Evolutionary conservation across 192 early-diverging fungal genomes (phyloP), one percentile per base, ranked within the genome.

Genomic region (Oehlia diaphana): DNA sequence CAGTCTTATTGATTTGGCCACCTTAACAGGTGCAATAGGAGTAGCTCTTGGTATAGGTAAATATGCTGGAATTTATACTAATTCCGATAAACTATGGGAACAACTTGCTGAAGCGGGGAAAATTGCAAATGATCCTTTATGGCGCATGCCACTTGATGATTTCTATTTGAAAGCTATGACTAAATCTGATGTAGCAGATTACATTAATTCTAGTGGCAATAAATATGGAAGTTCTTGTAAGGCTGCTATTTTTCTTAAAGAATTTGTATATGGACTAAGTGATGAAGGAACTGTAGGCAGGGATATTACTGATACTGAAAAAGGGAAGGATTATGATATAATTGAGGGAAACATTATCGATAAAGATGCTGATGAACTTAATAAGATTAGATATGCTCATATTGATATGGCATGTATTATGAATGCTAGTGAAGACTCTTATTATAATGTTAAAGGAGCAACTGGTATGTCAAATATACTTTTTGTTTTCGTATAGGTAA

Each of bases 21-120:
- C 97, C 9, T 88, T 98, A 76, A 98, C 97, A 0, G 96, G 97
- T 10, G 95, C 97, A 49, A 98, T 98, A 88, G 92, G 92, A 78
- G 91, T 96, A 19, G 95, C 97, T 5, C 87, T 98, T 19, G 97
- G 96, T 12, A 12, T 1, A 47, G 85, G 91, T 65, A 89, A 87
- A 7, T 98, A 92, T 85, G 92, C 94, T 14, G 97, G 96, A 35
- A 95, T 96, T 4, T 98, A 97, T 77, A 93, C 94, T 7, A 94
- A 90, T 67, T 90, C 88, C 66, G 87, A 93, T 74, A 72, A 76
- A 23, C 85, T 98, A 23, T 98, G 95, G 95, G 76, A 86, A 39
- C 77, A 83, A 31, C 83, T 98, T n/a, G 81, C 89, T 23, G 50
- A 28, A 14, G 95, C 96, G 37, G 90, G 91, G 0, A 81, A 88